Conservation (phyloP, 108 stramenopile species). For the Licmophora abbreviata region DNA sequence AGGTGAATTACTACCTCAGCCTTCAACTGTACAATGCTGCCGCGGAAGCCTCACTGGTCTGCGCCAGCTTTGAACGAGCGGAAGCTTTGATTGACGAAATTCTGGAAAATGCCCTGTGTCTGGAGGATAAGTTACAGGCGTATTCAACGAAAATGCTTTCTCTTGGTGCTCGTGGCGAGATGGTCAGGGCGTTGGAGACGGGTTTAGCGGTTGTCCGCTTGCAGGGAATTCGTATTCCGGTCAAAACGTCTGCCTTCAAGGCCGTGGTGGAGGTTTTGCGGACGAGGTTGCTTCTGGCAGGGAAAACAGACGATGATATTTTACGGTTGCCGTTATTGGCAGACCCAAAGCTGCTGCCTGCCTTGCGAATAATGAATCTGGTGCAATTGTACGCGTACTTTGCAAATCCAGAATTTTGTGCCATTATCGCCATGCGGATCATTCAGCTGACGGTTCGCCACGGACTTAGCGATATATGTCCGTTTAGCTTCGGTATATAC, state of each 20-base stretch:
- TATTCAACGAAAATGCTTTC: slow-evolving; percentile 20
- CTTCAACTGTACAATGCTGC: slow-evolving; percentile 32
- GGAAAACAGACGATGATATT: neutral
- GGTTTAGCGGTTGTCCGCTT: too few species aligned
- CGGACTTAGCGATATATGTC: neutral
- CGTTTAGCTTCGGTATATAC: neutral
- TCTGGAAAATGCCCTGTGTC: slow-evolving; percentile 10
- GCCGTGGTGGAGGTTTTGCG: neutral
- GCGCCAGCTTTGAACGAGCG: slow-evolving; percentile 17
- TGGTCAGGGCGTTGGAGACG: too few species aligned
- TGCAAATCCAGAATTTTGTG: slow-evolving; percentile 2
- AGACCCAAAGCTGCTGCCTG: too few species aligned
- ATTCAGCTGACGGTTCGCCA: neutral
- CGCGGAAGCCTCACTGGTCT: slow-evolving; percentile 26
- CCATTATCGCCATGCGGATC: neutral
- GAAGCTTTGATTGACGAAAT: slow-evolving; percentile 10
- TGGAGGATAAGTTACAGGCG: slow-evolving; percentile 25
- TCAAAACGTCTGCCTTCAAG: too few species aligned
- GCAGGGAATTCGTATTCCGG: too few species aligned
- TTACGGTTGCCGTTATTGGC: neutral
- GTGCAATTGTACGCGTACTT: too few species aligned
- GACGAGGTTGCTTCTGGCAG: neutral
- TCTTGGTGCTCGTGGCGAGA: slow-evolving; percentile 10
- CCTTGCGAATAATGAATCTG: too few species aligned
- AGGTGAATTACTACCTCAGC: slow-evolving; percentile 25